Conservation (phyloP, 805 yeast species). For the Ogataea zsoltii region DNA sequence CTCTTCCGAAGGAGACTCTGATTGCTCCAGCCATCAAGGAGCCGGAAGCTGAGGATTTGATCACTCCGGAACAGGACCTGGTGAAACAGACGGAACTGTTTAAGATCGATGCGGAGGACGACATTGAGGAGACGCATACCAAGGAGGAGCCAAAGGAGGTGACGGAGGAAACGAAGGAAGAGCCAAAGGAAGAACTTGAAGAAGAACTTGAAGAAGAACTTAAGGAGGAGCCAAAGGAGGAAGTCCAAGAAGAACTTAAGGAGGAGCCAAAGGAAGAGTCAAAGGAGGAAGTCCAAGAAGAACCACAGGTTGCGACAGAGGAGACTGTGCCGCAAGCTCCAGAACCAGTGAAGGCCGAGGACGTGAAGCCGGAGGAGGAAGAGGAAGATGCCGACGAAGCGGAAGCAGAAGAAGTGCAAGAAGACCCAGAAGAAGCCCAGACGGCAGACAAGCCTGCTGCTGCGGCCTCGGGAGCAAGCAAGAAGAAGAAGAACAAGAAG, state of each 20-base stretch:
- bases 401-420: slow-evolving; percentile 2
- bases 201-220: slow-evolving; percentile 11
- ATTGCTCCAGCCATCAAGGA: slow-evolving; percentile 29
- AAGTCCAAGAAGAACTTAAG: neutral
- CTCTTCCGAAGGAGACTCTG: slow-evolving; percentile 36
- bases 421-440: slow-evolving; percentile 5
- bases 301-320: neutral
- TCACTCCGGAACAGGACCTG: slow-evolving; percentile 6
- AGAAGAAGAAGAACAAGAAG: slow-evolving; percentile 1
- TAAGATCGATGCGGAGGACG: slow-evolving; percentile 8
- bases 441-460: no score
- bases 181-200: slow-evolving; percentile 2
- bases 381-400: neutral
- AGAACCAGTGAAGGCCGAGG: no score
- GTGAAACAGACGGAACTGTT: slow-evolving; percentile 3
- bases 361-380: slow-evolving; percentile 3
- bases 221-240: slow-evolving; percentile 1
- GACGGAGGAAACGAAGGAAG: slow-evolving; percentile 8
- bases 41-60: slow-evolving; percentile 5
- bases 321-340: no score
- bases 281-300: neutral
- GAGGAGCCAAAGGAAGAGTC: slow-evolving; percentile 3
- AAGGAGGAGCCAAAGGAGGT: slow-evolving; percentile 1
- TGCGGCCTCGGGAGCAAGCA: no score
- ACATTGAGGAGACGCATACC: slow-evolving; percentile 1